Evolutionary conservation across 805 yeast species (phyloP), one percentile per base, ranked within the genome.

Genomic region (Nakazawaea anatomiae): DNA sequence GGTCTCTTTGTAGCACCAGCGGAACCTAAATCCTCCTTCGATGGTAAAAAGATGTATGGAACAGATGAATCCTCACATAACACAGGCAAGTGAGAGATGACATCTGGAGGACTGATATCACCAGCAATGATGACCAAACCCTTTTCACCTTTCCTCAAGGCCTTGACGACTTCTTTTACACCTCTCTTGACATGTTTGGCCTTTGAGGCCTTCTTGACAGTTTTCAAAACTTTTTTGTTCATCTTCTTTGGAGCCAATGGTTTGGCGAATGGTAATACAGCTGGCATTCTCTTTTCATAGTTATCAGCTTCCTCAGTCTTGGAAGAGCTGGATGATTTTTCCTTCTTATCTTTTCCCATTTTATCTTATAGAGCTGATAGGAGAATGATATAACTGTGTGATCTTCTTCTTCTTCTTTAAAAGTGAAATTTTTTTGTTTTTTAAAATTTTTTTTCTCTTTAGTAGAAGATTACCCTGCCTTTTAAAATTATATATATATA

Each of bases 1-100:
- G 99, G 98, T 78, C 99, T 87, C 77, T 94, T 94, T 52, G 99
- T 94, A 55, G 97, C 96, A 66, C 98, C 98, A 29, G 99, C 99
- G 56, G 96, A 87, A 36, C 99, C 99, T 58, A 94, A 80, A 67
- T 94, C 98, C 75, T 94, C 97, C 73, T 94, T 94, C 47, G 97
- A 90, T 62, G 99, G 99, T 56, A 94, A 82, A 71, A 94, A 94
- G 41, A 92, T 79, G 66, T 76, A 95, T 63, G 98, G 97, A 46
- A 94, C 97, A 45, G 87, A 73, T 57, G 80, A 75, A 68, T 94
- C 99, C 74, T 94, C 99, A 74, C 99, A 94, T 55, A 94, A 79
- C 45, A 95, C 97, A 51, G 99, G 99, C 52, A 94, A 81, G 67
- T 94, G 99, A 42, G 97, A 89, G 59, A 95, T 88, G 44, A 94